Evolutionary conservation across 441 rosid species (phyloP).

Genomic region (Breynia disticha): DNA sequence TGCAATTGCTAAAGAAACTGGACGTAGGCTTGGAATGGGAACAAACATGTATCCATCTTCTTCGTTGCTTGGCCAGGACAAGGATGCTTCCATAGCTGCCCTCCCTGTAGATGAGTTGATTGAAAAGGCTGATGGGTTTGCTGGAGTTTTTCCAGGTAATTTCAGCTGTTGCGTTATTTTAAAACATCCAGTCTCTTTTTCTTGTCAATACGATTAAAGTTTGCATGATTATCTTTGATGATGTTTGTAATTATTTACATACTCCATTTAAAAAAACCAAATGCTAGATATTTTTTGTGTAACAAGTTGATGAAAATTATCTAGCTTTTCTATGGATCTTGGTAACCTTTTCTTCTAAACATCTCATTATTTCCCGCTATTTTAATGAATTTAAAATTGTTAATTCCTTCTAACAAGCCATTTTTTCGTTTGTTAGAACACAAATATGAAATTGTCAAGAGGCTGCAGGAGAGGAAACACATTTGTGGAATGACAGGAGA

Average conservation of each 20-base stretch:
- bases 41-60: conserved; percentile 91
- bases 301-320: no score
- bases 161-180: neutral
- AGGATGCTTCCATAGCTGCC: conserved; percentile 59
- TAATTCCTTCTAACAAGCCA: neutral
- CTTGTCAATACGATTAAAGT: no score
- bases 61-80: conserved; percentile 68
- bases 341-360: no score
- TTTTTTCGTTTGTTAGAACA: conserved; percentile 34
- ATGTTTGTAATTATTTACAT: no score
- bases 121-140: conserved; percentile 90
- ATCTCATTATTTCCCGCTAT: no score
- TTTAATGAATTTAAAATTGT: no score
- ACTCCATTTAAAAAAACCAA: no score
- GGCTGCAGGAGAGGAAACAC: conserved; percentile 74
- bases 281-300: no score
- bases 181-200: neutral
- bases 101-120: conserved; percentile 79
- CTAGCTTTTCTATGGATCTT: no score
- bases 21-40: conserved; percentile 90
- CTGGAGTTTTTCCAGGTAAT: conserved; percentile 83
- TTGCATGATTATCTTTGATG: no score
- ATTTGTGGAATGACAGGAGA: conserved; percentile 97
- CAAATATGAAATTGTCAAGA: conserved; percentile 77
- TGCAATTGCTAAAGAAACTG: conserved; percentile 86